phyloP scores from a whole-genome alignment of 192 early-diverging fungal genomes.

The Entophlyctis luteolus region DNA sequence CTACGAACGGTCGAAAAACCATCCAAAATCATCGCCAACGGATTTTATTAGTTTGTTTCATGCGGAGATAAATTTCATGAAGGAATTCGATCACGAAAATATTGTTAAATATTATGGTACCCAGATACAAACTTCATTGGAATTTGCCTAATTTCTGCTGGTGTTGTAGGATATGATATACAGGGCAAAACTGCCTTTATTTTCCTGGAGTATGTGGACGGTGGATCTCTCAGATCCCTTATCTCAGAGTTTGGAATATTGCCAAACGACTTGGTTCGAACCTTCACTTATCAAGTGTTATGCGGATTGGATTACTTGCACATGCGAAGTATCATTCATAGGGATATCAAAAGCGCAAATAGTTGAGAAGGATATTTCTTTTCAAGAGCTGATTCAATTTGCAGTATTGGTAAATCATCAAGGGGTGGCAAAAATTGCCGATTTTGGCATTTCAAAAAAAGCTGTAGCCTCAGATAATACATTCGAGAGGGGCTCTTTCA shows the following conservation, averaged over 20 bases:
- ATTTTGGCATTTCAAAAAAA: constrained; percentile 98
- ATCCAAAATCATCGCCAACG: constrained; percentile 18
- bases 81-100: constrained; percentile 89
- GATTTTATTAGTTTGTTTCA: constrained; percentile 82
- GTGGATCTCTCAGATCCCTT: constrained; percentile 86
- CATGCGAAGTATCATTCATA: constrained; percentile 88
- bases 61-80: constrained; percentile 83
- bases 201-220: constrained; percentile 96
- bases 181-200: constrained; percentile 77
- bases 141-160: background rate
- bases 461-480: constrained; percentile 59
- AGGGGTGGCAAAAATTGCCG: constrained; percentile 93
- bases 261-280: constrained; percentile 75
- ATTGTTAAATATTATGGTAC: constrained; percentile 91
- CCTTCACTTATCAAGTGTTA: constrained; percentile 85
- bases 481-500: constrained; percentile 83
- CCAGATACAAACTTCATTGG: background rate
- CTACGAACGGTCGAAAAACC: constrained; percentile 14
- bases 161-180: constrained; percentile 66
- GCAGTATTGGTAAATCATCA: constrained; percentile 77
- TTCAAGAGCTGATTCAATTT: background rate
- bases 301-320: constrained; percentile 93
- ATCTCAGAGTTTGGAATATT: constrained; percentile 85
- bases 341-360: constrained; percentile 98
- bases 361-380: constrained; percentile 27